Base-by-base conservation (phyloP, 169 alveolate genomes). In the Cyclospora cayetanensis region DNA sequence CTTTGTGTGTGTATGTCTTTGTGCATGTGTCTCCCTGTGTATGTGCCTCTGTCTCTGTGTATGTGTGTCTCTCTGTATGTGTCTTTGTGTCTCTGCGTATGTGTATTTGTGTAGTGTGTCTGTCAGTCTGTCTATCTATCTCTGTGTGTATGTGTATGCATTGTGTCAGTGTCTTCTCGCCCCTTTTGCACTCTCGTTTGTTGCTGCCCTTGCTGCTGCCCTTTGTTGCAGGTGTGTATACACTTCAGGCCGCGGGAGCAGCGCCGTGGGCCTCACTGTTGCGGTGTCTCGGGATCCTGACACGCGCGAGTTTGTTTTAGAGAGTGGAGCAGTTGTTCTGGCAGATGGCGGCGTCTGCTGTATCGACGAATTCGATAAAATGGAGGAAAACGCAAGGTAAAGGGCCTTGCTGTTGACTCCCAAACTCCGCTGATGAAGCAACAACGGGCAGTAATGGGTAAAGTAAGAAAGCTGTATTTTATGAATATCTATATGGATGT, bases 301-400 rank as follows among this genome's bases (percentile, higher is more conserved):
- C 22, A 95, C 96, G 79, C 98, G 98, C 20, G 99, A 97, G 91
- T 98, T 98, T 91, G 97, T 99, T 70, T 95, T 99, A 70, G 99
- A 99, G 94, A 99, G 99, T 31, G 99, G 99, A 12, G 99, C 99
- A 2, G 98, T 99, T 99, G 99, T 99, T 46, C 96, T 99, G 46
- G 99, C 99, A 3, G 99, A 97, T 94, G n/a, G 88, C 29, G 95
- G 92, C 35, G 41, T 99, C 65, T 99, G 99, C n/a, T 99, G 99
- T 91, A 99, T 99, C 43, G 99, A 99, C 95, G 99, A 99, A 95
- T 99, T 99, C 95, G 99, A 99, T 94, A 99, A 99, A 95, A 99
- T 99, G 99, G 94, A 99, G 80, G 96, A 99, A 34, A 98, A 98
- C 92, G 99, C 31, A 29, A 84, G 99, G 1, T 98, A 99, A 31